Base-by-base conservation (phyloP, 257 asterid genomes). In the Nicotiana undulata region DNA sequence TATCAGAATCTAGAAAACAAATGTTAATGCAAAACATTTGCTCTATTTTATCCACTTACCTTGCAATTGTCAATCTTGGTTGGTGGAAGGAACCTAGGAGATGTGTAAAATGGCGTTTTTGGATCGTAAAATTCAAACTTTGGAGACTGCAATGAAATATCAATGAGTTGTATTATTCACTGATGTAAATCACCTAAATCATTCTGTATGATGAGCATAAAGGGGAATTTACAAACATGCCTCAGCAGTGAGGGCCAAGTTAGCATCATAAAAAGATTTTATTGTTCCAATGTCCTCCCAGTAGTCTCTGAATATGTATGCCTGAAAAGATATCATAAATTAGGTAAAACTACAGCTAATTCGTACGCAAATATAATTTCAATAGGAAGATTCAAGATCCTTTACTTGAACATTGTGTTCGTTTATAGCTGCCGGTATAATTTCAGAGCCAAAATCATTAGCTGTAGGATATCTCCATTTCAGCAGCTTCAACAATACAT, bases 281-380 rank as follows among this genome's bases (percentile, higher is more conserved):
- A 93, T 85, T 13, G 93, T 93, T 72, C 98, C 98, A 67, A 95
- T 93, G 86, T 95, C 99, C 74, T 95, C 99, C 97, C 99, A 95
- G 89, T 93, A 93, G 90, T 95, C 99, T 83, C 94, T 88, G 85
- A 95, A 95, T 56, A 93, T 79, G 84, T 92, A 95, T 3, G 93
- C 98, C 97, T 95, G 95, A 77, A 44, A 81, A 68, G 60, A 84
- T 6, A 72, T 6, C 58, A 44, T 55, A 9, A 13, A 34, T 29
- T 46, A n/a, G 55, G 15, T 63, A 79, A 64, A 72, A 46, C 13
- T 72, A 24, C 4, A 12, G 60, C 13, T 24, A 13, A 3, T 1
- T 72, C 26, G 1, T 72, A 22, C 22, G 7, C n/a, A 24, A 68
- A 68, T 3, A 44, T 44, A 20, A 70, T 13, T 20, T 70, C 77